A percentile compares a stretch with the other conserved stretches of the same genome.
Evolutionary conservation across 306 rosid species (phyloP).

Genomic region (Rosa rugosa): DNA sequence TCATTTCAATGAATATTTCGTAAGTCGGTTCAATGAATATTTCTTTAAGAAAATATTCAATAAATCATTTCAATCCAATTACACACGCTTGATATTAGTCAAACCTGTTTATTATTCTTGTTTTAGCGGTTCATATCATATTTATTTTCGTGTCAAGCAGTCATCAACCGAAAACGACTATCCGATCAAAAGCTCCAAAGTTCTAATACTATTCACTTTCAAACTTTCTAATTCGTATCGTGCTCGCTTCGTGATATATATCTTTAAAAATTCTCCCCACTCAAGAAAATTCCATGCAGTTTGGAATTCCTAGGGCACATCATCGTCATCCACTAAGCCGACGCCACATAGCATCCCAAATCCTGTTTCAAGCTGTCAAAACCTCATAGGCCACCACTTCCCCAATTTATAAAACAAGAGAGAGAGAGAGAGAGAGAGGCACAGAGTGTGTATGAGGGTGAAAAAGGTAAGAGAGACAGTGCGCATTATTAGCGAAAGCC

Average conservation of each 20-base stretch:
- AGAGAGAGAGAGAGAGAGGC: background rate
- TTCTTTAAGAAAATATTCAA: too few species aligned
- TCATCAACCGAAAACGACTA: too few species aligned
- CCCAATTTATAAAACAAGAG: background rate
- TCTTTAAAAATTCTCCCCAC: background rate
- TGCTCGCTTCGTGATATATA: too few species aligned
- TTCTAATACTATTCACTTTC: too few species aligned
- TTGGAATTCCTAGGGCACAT: background rate
- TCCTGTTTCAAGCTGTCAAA: background rate
- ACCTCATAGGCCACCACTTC: background rate
- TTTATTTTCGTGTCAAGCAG: too few species aligned
- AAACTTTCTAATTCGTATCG: too few species aligned
- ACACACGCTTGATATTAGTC: too few species aligned
- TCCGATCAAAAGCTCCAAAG: background rate
- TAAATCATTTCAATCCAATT: too few species aligned
- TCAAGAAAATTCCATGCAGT: background rate
- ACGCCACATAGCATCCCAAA: background rate
- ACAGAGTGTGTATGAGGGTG: background rate
- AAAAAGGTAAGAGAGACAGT: background rate
- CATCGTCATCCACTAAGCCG: background rate
- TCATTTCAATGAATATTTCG: too few species aligned
- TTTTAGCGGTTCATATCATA: too few species aligned
- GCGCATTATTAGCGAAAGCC: conserved; percentile 3
- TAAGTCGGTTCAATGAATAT: too few species aligned
- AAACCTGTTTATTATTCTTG: too few species aligned